These are phyloP conservation scores for Lagenidium sp. DNA, from an alignment of 352 stramenopile genomes.

Conservation along the genomic window DNA sequence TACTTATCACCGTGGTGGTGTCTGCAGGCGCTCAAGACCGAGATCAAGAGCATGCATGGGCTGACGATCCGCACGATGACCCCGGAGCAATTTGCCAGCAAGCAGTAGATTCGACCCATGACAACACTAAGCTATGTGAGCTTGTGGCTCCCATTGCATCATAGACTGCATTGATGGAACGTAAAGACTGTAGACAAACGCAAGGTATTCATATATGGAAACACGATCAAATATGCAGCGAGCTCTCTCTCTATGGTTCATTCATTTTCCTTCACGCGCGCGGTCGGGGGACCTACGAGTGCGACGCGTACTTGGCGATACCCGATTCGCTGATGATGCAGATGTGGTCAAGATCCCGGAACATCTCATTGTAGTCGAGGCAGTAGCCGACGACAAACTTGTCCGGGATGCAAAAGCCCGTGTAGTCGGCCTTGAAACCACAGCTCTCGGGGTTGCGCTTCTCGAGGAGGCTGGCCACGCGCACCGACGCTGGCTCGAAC, in stretches of 20 bases:
- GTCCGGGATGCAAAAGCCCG: slow-evolving; percentile 95
- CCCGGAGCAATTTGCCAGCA: slow-evolving; percentile 59
- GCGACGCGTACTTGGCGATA: slow-evolving; percentile 80
- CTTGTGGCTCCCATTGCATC: too few species aligned
- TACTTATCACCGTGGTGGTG: too few species aligned
- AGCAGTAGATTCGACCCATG: slow-evolving; percentile 21
- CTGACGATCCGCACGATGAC: slow-evolving; percentile 80
- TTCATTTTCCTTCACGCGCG: neutral
- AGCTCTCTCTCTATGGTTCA: neutral
- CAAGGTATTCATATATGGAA: too few species aligned
- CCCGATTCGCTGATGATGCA: slow-evolving; percentile 91
- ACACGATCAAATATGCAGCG: slow-evolving; percentile 2
- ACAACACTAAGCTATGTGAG: too few species aligned
- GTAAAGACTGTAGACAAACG: too few species aligned
- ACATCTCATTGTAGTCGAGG: slow-evolving; percentile 97
- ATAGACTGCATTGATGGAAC: too few species aligned
- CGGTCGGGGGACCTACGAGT: slow-evolving; percentile 20
- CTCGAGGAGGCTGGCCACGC: slow-evolving; percentile 89
- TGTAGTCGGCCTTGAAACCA: slow-evolving; percentile 91
- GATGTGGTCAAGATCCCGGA: slow-evolving; percentile 93
- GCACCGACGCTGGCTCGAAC: slow-evolving; percentile 74
- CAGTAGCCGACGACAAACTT: slow-evolving; percentile 95
- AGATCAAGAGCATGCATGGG: slow-evolving; percentile 84
- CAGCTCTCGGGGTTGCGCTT: slow-evolving; percentile 89
- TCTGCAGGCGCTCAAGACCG: slow-evolving; percentile 60